Base-by-base conservation (phyloP, 2,329 filamentous ascomycete genomes). In the Alternaria sp. region DNA sequence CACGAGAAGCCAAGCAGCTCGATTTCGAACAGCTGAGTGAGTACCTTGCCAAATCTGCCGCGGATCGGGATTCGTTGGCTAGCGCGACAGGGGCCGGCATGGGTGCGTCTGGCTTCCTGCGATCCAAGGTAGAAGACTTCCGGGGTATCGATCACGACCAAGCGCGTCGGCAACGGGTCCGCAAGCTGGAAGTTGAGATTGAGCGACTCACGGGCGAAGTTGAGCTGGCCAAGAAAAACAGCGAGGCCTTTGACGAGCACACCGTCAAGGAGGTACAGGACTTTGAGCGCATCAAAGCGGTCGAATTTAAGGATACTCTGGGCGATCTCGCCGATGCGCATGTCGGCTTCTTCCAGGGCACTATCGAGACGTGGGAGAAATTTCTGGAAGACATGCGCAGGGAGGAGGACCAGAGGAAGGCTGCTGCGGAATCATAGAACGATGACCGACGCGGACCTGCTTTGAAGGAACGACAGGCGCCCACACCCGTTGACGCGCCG, bases 101-200 rank as follows among this genome's bases (percentile, higher is more conserved):
- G 68, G 89, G 90, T 6, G 93, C 93, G 1, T 91, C 93, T 0
- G 92, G 92, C 5, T 98, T 97, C 83, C 87, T 99, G 70, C 91
- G 94, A 47, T 90, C 91, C 78, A 98, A 98, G 81, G 91, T 99
- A 74, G 96, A 99, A 81, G 96, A 99, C 77, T 94, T 97, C 67
- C 90, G 96, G 17, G 96, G 96, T 13, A 94, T 99, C 5, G 96
- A 99, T 80, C 96, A 98, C 81, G 96, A 98, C 79, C 93, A 96
- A 74, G 90, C 91, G 13, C 90, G 94, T 2, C 89, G 94, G 13
- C 95, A 98, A 78, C 88, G 95, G 28, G 87, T 95, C 55, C 89
- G 96, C 62, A 97, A 96, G 81, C 86, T 98, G 5, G 96, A 99
- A 81, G 86, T 98, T 54, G 90, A 93, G 69, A 97, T 99, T 71